Conservation (phyloP, 2,329 filamentous ascomycete genomes). For the Hirsutella thompsonii region DNA sequence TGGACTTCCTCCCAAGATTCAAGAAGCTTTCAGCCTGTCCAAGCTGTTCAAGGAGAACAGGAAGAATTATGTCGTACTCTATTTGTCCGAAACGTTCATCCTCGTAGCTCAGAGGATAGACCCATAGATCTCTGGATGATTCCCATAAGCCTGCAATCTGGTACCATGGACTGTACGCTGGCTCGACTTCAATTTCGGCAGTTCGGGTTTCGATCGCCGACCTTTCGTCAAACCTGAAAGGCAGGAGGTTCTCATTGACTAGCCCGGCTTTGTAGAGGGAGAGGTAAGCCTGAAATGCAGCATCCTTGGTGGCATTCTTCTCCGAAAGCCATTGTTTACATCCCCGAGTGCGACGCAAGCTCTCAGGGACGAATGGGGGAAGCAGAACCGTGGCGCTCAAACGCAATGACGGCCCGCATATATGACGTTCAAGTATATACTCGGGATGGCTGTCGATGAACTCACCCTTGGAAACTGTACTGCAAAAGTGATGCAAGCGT, state of each 20-base stretch:
- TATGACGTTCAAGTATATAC: constrained; percentile 42
- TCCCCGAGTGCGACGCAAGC: constrained; percentile 13
- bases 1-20: constrained; percentile 21
- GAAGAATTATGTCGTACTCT: constrained; percentile 30
- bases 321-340: constrained; percentile 52
- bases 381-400: constrained; percentile 53
- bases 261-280: constrained; percentile 57
- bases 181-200: constrained; percentile 20
- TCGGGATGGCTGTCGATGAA: constrained; percentile 56
- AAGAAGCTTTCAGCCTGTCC: constrained; percentile 26
- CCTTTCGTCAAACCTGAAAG: constrained; percentile 33
- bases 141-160: constrained; percentile 30
- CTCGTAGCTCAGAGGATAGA: constrained; percentile 18
- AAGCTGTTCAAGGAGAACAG: constrained; percentile 25
- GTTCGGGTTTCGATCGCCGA: constrained; percentile 24
- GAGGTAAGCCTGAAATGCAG: constrained; percentile 68
- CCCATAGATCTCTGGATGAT: constrained; percentile 6
- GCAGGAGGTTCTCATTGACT: constrained; percentile 67
- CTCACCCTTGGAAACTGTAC: constrained; percentile 38
- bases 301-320: constrained; percentile 63
- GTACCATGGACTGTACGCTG: constrained; percentile 33
- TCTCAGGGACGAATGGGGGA: constrained; percentile 52
- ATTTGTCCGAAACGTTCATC: constrained; percentile 15
- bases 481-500: constrained; percentile 79
- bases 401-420: constrained; percentile 12